Conservation (phyloP, 2,329 filamentous ascomycete species). For the Dactylonectria estremocensis region DNA sequence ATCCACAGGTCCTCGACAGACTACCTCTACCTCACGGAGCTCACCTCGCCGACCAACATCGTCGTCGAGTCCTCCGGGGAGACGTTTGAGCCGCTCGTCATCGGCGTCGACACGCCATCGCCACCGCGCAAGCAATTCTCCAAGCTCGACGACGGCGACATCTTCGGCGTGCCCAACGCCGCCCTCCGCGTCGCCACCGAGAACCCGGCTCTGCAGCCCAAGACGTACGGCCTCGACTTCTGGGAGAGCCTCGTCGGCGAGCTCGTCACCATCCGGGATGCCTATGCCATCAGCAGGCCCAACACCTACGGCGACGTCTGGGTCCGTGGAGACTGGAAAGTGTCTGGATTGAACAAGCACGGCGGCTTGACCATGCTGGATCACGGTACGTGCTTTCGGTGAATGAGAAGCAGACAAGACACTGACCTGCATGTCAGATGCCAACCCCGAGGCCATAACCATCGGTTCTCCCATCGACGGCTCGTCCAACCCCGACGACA, state of each 20-base stretch:
- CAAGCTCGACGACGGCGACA: slow-evolving; percentile 74
- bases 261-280: slow-evolving; percentile 73
- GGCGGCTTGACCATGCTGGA: slow-evolving; percentile 76
- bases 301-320: slow-evolving; percentile 79
- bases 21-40: slow-evolving; percentile 76
- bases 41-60: slow-evolving; percentile 69
- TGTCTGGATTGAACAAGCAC: slow-evolving; percentile 73
- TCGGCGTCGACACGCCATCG: slow-evolving; percentile 69
- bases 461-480: slow-evolving; percentile 78
- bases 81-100: slow-evolving; percentile 69
- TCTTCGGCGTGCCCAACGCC: slow-evolving; percentile 77
- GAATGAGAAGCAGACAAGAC: neutral
- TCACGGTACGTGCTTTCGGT: slow-evolving; percentile 57
- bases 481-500: slow-evolving; percentile 70
- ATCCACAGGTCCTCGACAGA: slow-evolving; percentile 63
- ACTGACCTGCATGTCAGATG: slow-evolving; percentile 58
- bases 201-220: slow-evolving; percentile 75
- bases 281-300: slow-evolving; percentile 71
- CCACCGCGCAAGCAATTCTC: slow-evolving; percentile 76
- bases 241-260: slow-evolving; percentile 81
- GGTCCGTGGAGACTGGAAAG: slow-evolving; percentile 76
- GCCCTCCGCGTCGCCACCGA: slow-evolving; percentile 67
- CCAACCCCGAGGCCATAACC: slow-evolving; percentile 78
- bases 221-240: slow-evolving; percentile 78
- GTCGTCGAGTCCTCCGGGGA: slow-evolving; percentile 68